phyloP scores from a whole-genome alignment of 2,329 filamentous ascomycete genomes.

The Periglandula ipomoeae region DNA sequence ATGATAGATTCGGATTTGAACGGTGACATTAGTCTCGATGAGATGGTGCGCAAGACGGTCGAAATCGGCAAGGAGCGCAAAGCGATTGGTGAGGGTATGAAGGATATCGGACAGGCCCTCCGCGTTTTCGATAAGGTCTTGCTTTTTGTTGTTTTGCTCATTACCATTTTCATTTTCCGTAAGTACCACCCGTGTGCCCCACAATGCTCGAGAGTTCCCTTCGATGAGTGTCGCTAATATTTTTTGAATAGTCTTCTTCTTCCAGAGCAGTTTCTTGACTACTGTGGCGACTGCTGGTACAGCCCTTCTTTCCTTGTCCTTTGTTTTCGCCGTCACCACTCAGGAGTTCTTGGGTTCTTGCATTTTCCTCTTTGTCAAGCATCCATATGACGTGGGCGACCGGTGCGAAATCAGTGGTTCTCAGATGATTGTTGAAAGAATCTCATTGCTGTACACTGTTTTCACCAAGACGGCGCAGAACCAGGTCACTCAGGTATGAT shows the following conservation, averaged over 20 bases:
- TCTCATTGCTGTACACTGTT: constrained; percentile 86
- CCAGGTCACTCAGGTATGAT: constrained; percentile 54
- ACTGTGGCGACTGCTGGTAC: constrained; percentile 87
- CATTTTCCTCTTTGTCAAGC: constrained; percentile 98
- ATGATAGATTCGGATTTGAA: constrained; percentile 81
- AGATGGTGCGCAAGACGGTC: constrained; percentile 83
- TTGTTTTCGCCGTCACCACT: constrained; percentile 84
- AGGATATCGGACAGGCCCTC: constrained; percentile 93
- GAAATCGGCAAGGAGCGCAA: constrained; percentile 82
- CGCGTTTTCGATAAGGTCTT: constrained; percentile 82
- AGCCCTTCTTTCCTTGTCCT: constrained; percentile 87
- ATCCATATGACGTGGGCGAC: constrained; percentile 93
- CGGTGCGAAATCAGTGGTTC: constrained; percentile 70
- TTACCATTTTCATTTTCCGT: constrained; percentile 76
- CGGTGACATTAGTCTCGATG: constrained; percentile 87
- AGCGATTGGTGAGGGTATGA: constrained; percentile 85
- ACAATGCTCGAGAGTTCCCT: background rate
- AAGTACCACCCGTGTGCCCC: constrained; percentile 22
- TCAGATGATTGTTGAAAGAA: constrained; percentile 79
- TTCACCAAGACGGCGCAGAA: constrained; percentile 77
- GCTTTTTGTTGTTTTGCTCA: constrained; percentile 68
- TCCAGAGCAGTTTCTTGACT: constrained; percentile 76
- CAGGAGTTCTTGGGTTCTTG: constrained; percentile 97
- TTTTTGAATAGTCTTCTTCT: constrained; percentile 58
- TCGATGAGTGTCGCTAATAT: background rate